A percentile compares a stretch with the other conserved stretches of the same genome.
Conservation (phyloP, 2,329 filamentous ascomycete genomes). For the Nemania sp. region DNA sequence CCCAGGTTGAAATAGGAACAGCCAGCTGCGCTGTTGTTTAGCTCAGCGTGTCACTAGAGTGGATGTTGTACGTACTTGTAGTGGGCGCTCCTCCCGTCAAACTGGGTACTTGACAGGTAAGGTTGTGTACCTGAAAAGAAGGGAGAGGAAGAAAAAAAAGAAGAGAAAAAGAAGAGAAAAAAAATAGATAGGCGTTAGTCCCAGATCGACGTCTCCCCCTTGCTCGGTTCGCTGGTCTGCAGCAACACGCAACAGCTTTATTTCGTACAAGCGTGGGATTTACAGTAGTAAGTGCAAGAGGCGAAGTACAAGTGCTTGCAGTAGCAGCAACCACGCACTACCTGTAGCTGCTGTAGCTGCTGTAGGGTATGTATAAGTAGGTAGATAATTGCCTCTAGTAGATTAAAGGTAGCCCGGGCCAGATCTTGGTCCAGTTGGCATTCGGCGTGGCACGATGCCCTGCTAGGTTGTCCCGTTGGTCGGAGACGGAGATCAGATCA, state of each 20-base stretch:
- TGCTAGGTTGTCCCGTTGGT: constrained; percentile 19
- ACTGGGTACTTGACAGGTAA: not conserved
- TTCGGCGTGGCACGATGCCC: constrained; percentile 4
- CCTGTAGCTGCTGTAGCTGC: too few species aligned
- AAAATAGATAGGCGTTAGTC: constrained; percentile 3
- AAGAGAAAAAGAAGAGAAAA: not conserved
- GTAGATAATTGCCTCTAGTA: constrained; percentile 3
- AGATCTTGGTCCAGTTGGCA: constrained; percentile 7
- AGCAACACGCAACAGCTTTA: not conserved
- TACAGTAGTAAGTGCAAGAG: too few species aligned
- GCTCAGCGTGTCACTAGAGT: not conserved
- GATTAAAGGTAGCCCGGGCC: not conserved
- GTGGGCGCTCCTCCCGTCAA: not conserved
- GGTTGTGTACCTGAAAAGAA: not conserved
- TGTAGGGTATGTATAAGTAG: too few species aligned
- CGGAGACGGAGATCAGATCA: constrained; percentile 16
- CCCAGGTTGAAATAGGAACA: too few species aligned
- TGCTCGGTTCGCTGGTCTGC: not conserved
- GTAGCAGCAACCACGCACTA: not conserved
- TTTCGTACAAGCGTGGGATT: constrained; percentile 14
- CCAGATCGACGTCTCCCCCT: constrained; percentile 14
- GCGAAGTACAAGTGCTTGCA: constrained; percentile 20
- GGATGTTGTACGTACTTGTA: not conserved
- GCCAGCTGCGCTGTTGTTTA: not conserved
- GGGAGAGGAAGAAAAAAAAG: constrained; percentile 2